Evolutionary conservation across 2,329 filamentous ascomycete species (phyloP).

Genomic region (Hymenoscyphus fraxineus): DNA sequence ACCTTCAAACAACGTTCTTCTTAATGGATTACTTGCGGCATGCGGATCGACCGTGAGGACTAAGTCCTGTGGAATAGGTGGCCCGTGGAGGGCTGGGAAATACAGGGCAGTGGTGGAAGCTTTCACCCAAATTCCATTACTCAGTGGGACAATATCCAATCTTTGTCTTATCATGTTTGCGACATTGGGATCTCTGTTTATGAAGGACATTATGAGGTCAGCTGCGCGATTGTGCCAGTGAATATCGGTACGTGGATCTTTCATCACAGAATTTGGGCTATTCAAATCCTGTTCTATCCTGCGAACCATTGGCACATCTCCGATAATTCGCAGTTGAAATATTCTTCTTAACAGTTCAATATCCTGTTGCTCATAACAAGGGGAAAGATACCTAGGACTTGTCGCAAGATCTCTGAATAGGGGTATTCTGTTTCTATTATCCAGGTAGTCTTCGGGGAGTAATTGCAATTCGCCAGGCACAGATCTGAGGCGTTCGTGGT

Average conservation of each 20-base stretch:
- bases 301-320: constrained; percentile 13
- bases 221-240: constrained; percentile 17
- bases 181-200: neutral
- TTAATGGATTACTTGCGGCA: constrained; percentile 3
- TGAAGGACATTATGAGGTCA: constrained; percentile 12
- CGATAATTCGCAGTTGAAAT: constrained; percentile 11
- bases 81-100: constrained; percentile 11
- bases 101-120: neutral
- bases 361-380: neutral
- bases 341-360: neutral
- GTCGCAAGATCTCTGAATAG: neutral
- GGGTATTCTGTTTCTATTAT: neutral
- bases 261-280: constrained; percentile 13
- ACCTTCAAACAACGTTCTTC: constrained; percentile 12
- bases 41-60: constrained; percentile 11
- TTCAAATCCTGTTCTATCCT: constrained; percentile 18
- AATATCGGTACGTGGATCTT: neutral
- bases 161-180: neutral
- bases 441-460: neutral
- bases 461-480: neutral
- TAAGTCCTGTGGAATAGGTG: constrained; percentile 15
- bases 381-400: neutral
- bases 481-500: no score
- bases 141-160: constrained; percentile 13
- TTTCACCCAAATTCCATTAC: constrained; percentile 14